These are phyloP conservation scores for Mortierella antarctica DNA, from an alignment of 192 early-diverging fungal genomes.

Conservation along the genomic window DNA sequence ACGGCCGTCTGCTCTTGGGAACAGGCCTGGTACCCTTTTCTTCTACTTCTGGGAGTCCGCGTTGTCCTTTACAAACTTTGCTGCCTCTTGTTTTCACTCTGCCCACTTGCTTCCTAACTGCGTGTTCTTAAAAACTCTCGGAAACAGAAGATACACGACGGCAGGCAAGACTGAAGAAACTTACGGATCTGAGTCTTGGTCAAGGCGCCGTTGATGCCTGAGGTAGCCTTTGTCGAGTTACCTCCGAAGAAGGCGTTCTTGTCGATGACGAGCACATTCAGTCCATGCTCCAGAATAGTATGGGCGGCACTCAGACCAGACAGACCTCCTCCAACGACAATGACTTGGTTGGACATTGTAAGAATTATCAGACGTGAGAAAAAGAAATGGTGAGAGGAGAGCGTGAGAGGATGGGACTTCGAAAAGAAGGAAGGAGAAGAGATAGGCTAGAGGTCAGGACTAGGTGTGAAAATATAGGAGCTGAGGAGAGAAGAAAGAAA, in stretches of 20 bases:
- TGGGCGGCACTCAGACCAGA: constrained; percentile 91
- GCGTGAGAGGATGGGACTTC: neutral
- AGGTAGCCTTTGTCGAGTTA: constrained; percentile 98
- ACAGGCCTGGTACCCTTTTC: neutral
- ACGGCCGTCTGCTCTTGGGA: neutral
- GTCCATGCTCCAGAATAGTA: constrained; percentile 86
- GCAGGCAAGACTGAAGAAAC: neutral
- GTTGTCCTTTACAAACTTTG: neutral
- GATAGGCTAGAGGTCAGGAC: neutral
- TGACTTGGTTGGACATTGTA: constrained; percentile 65
- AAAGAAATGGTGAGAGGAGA: neutral
- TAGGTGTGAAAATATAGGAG: neutral
- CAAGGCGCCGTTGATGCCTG: constrained; percentile 95
- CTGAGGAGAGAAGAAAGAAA: constrained; percentile 14
- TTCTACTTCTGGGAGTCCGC: neutral
- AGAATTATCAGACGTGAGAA: neutral
- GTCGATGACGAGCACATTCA: constrained; percentile 85
- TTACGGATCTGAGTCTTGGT: constrained; percentile 83
- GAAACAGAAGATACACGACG: neutral
- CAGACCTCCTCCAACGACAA: constrained; percentile 91
- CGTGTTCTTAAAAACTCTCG: neutral
- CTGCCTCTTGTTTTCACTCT: neutral
- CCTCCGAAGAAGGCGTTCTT: constrained; percentile 94
- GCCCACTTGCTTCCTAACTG: neutral
- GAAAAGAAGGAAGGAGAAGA: constrained; percentile 1